Conservation (phyloP, 2,329 filamentous ascomycete species). For the Fusarium multiceps region DNA sequence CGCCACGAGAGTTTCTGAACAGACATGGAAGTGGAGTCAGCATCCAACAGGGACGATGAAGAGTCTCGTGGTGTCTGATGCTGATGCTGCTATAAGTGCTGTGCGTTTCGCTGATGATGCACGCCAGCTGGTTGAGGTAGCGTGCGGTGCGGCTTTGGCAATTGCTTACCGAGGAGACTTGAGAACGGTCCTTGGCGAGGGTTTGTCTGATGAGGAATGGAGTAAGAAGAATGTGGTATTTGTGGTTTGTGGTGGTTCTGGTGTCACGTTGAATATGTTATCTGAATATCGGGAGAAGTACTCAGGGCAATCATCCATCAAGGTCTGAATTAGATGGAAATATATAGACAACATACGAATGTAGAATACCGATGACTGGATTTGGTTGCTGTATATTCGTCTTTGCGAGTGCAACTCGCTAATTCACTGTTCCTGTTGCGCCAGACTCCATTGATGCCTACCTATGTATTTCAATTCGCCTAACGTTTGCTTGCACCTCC, state of each 20-base stretch:
- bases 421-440: constrained; percentile 2
- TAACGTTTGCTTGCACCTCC: constrained; percentile 51
- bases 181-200: constrained; percentile 67
- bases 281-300: constrained; percentile 66
- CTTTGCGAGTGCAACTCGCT: background rate
- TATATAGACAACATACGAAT: background rate
- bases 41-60: constrained; percentile 50
- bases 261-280: constrained; percentile 71
- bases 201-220: constrained; percentile 66
- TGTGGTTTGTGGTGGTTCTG: constrained; percentile 83
- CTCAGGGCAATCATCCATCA: constrained; percentile 48
- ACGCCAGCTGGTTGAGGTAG: constrained; percentile 81
- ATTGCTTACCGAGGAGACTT: constrained; percentile 73
- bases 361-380: background rate
- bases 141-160: constrained; percentile 85
- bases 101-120: constrained; percentile 85
- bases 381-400: background rate
- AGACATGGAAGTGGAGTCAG: constrained; percentile 73
- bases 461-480: constrained; percentile 15
- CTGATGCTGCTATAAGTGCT: constrained; percentile 82
- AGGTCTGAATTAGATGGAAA: constrained; percentile 29
- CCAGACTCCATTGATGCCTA: constrained; percentile 24
- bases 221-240: constrained; percentile 80
- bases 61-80: constrained; percentile 56
- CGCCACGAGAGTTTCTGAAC: constrained; percentile 74